Base-by-base conservation (phyloP, 2,329 filamentous ascomycete species). In the Talaromyces pinophilus region DNA sequence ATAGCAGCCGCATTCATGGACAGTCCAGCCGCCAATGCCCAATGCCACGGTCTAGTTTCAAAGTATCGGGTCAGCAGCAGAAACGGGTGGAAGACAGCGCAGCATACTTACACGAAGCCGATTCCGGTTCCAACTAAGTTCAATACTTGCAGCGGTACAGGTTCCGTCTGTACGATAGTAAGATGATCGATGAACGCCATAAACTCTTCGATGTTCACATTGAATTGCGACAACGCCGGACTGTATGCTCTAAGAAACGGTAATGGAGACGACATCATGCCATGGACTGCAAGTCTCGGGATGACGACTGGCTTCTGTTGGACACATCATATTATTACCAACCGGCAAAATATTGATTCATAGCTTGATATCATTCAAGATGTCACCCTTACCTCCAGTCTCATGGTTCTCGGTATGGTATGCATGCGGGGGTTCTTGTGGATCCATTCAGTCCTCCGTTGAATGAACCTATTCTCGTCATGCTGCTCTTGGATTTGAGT, bases 251-350 rank as follows among this genome's bases (percentile, higher is more conserved):
- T 62, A 22, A 62, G n/a, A 15, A 62, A 62, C 28, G 59, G 59
- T 44, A 62, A 44, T 17, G 59, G 59, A 42, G 59, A 62, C 6
- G 59, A 48, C 59, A 62, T 62, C 42, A 62, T 48, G 59, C 59
- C 28, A 10, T 50, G 59, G 28, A 50, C 59, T 35, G 59, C 59
- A 25, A 62, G 59, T 62, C 59, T 62, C 17, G 59, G 59, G 22
- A 62, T 62, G 22, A 48, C 59, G 42, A 62, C 42, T 50, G 59
- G 59, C 33, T 50, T 62, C 59, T 62, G 33, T 48, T 62, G 17
- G 1, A 50, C n/a, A 13, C 5, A 19, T 30, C 13, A 48, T 44
- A 44, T 7, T 2, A n/a, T 40, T 40, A 30, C 17, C 25, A 25
- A 25, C 25, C 25, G 25, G 25, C 25, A 25, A 25, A 25, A 25